Evolutionary conservation across 148 eudicot genomes (phyloP).

Genomic region (Agrostemma githago): DNA sequence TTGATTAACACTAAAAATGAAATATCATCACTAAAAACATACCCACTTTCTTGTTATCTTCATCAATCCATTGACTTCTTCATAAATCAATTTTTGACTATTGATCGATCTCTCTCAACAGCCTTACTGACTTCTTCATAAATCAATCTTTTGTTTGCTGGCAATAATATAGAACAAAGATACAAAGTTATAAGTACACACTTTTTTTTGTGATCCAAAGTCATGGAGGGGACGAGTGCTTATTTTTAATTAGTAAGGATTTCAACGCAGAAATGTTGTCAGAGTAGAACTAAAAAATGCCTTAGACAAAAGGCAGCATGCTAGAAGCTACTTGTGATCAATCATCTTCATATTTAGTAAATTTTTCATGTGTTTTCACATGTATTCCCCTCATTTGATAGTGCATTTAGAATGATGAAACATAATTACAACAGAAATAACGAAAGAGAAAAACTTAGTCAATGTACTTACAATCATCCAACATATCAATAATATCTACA

Average conservation of each 20-base stretch:
- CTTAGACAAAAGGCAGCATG: neutral
- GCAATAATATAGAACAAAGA: constrained; percentile 17
- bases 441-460: constrained; percentile 1
- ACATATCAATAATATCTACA: constrained; percentile 92
- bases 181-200: neutral
- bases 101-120: constrained; percentile 85
- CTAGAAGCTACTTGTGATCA: neutral
- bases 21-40: constrained; percentile 22
- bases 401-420: neutral
- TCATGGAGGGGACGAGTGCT: neutral
- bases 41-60: constrained; percentile 93
- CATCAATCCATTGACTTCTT: constrained; percentile 91
- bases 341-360: constrained; percentile 4
- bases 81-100: constrained; percentile 66
- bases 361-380: neutral
- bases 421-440: neutral
- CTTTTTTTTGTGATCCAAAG: neutral
- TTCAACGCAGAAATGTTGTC: neutral
- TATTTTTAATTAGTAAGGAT: neutral
- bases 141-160: constrained; percentile 81
- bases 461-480: constrained; percentile 67
- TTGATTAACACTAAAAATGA: neutral
- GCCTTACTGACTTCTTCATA: constrained; percentile 90
- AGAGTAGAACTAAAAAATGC: neutral
- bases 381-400: constrained; percentile 1